phyloP scores from a whole-genome alignment of 192 early-diverging fungal species.

The Thamnidium elegans region DNA sequence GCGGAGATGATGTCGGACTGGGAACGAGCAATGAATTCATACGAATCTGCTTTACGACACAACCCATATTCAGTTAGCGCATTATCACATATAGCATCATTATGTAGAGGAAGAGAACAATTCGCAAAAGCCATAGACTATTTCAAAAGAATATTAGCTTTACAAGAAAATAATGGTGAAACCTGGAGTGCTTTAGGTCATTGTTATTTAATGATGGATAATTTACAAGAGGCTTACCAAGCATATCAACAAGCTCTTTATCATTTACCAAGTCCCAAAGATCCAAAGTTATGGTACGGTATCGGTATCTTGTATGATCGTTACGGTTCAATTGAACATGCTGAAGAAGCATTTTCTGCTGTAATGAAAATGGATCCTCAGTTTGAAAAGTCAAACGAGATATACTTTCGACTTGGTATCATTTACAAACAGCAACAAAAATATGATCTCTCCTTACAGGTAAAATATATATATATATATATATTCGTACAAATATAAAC shows the following conservation, averaged over 20 bases:
- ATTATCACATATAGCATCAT: conserved; percentile 76
- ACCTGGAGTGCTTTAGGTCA: conserved; percentile 95
- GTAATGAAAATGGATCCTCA: conserved; percentile 96
- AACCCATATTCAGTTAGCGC: conserved; percentile 87
- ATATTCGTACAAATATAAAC: neutral
- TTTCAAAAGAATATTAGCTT: conserved; percentile 82
- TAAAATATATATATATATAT: conserved; percentile 27
- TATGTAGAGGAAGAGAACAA: conserved; percentile 80
- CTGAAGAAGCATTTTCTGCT: conserved; percentile 93
- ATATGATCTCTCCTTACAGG: conserved; percentile 67
- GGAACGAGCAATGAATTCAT: conserved; percentile 82
- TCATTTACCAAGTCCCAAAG: conserved; percentile 87
- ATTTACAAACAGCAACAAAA: conserved; percentile 94
- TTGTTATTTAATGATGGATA: conserved; percentile 94
- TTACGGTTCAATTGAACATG: conserved; percentile 94
- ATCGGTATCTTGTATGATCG: conserved; percentile 97
- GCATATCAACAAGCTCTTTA: conserved; percentile 96
- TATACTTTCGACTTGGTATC: conserved; percentile 96
- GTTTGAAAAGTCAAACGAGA: conserved; percentile 97
- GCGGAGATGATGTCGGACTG: conserved; percentile 54
- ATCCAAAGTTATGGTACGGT: conserved; percentile 98
- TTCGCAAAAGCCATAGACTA: conserved; percentile 87
- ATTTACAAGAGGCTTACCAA: conserved; percentile 89
- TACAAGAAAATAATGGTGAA: conserved; percentile 85
- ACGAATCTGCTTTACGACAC: conserved; percentile 87